Evolutionary conservation across 1,284 basidiomycete genomes (phyloP).

Genomic region (Phenoliferia sp.): DNA sequence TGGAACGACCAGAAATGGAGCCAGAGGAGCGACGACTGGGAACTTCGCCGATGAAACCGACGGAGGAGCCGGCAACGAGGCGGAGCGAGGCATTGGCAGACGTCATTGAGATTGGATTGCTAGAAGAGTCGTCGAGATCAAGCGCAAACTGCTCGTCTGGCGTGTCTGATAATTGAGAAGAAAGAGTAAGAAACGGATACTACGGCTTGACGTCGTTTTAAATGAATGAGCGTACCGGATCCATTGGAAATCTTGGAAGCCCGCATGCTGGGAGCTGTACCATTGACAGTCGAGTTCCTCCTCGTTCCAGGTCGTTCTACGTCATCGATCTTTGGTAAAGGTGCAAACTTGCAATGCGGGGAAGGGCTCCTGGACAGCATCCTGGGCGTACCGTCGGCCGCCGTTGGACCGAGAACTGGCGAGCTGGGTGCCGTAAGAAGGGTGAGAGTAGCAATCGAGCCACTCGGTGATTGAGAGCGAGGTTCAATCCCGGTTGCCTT

Average conservation of each 20-base stretch:
- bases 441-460: background rate
- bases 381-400: background rate
- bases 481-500: background rate
- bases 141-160: background rate
- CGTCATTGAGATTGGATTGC: background rate
- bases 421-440: background rate
- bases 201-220: conserved; percentile 2
- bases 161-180: background rate
- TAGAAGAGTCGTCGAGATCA: conserved; percentile 4
- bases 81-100: conserved; percentile 3
- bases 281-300: conserved; percentile 16
- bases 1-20: background rate
- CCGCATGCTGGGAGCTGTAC: background rate
- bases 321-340: conserved; percentile 24
- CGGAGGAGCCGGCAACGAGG: conserved; percentile 15
- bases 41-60: conserved; percentile 9
- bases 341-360: conserved; percentile 32
- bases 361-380: conserved; percentile 3
- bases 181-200: background rate
- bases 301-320: conserved; percentile 20
- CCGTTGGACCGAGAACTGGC: background rate
- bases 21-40: background rate
- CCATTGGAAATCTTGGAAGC: too few species aligned
- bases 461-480: background rate
- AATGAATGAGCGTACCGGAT: too few species aligned